Evolutionary conservation across 2,329 filamentous ascomycete genomes (phyloP).

Genomic region (Fusarium protoensiforme): DNA sequence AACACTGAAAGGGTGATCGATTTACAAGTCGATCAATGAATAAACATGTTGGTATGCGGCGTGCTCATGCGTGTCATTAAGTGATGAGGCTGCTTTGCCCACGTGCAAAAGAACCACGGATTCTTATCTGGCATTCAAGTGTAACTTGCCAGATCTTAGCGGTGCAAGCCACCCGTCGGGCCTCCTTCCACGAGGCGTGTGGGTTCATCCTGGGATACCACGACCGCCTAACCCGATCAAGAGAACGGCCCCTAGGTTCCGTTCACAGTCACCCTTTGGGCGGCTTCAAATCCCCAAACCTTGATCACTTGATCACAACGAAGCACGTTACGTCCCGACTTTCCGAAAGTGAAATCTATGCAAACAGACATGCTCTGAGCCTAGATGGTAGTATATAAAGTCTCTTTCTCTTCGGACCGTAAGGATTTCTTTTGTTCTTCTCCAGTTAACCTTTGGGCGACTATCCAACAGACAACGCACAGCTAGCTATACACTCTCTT

Average conservation of each 20-base stretch:
- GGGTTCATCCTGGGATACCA: background rate
- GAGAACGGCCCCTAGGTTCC: background rate
- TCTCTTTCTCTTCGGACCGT: background rate
- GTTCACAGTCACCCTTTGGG: background rate
- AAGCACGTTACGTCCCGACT: background rate
- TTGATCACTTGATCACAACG: background rate
- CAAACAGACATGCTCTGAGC: background rate
- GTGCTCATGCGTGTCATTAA: background rate
- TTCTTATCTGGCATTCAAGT: background rate
- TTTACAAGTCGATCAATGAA: background rate
- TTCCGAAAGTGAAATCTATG: background rate
- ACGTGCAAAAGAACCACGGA: background rate
- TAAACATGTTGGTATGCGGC: background rate
- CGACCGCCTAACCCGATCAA: background rate
- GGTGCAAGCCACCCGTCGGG: background rate
- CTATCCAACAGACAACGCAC: background rate
- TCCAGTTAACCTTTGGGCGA: background rate
- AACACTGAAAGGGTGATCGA: background rate
- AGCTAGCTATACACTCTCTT: background rate
- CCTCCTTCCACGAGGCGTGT: background rate
- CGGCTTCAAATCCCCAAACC: background rate
- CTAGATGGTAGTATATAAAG: background rate
- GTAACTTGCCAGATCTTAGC: background rate
- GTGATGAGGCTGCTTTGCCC: background rate
- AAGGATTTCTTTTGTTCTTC: background rate